Evolutionary conservation across 1,139 yeast species (phyloP).

Genomic region (Meyerozyma carpophila): DNA sequence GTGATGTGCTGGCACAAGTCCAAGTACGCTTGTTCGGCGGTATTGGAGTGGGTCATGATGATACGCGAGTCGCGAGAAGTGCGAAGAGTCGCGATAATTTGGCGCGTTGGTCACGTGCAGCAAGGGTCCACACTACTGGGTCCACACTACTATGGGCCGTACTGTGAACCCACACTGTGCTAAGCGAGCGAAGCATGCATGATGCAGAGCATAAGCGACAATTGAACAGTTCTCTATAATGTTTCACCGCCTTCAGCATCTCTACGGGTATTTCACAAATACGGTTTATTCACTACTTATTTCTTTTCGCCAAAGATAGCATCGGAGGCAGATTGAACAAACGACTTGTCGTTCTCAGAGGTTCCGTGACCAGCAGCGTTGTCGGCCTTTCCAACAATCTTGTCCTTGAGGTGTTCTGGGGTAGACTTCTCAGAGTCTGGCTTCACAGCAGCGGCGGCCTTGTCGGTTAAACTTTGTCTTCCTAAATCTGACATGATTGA

Average conservation of each 20-base stretch:
- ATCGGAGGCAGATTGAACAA: slow-evolving; percentile 13
- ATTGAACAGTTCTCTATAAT: too few species aligned
- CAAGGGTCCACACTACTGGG: too few species aligned
- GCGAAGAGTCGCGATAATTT: neutral
- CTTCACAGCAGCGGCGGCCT: slow-evolving; percentile 12
- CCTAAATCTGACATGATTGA: slow-evolving; percentile 13
- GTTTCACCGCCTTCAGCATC: too few species aligned
- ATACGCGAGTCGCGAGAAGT: neutral
- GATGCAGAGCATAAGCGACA: too few species aligned
- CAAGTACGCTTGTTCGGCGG: slow-evolving; percentile 80
- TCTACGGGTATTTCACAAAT: too few species aligned
- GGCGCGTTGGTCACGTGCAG: too few species aligned
- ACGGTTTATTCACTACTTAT: slow-evolving; percentile 5
- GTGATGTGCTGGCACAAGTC: slow-evolving; percentile 77
- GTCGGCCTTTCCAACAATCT: slow-evolving; percentile 12
- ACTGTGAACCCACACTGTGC: too few species aligned
- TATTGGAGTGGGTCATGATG: slow-evolving; percentile 25
- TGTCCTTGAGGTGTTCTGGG: slow-evolving; percentile 11
- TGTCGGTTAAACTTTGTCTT: slow-evolving; percentile 12
- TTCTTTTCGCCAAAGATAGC: slow-evolving; percentile 15
- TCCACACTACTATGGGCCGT: too few species aligned
- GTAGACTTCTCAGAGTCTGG: slow-evolving; percentile 14
- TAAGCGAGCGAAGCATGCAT: too few species aligned
- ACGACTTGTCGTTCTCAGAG: slow-evolving; percentile 12
- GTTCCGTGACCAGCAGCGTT: slow-evolving; percentile 12